A percentile compares a stretch with the other conserved stretches of the same genome.
These are phyloP conservation scores for Hippophae gyantsensis DNA, from an alignment of 306 rosid genomes.

Conservation along the genomic window DNA sequence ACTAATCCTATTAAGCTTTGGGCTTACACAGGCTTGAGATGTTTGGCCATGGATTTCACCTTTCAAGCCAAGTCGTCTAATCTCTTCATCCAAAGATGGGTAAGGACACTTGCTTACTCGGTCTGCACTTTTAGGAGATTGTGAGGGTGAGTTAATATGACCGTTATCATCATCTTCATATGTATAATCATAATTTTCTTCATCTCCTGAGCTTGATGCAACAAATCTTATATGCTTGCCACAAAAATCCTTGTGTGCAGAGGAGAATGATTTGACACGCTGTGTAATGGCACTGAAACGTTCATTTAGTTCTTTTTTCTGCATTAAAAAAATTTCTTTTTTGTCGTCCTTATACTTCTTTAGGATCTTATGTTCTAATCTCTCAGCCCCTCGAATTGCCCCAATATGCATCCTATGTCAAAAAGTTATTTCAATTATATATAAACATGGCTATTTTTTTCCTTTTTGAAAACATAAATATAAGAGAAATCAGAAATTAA, in stretches of 20 bases:
- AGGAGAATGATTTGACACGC: constrained; percentile 70
- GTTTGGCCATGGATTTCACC: constrained; percentile 22
- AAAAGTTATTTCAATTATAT: neutral
- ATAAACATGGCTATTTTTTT: neutral
- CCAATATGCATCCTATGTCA: constrained; percentile 42
- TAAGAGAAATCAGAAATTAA: neutral
- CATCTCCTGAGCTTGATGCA: constrained; percentile 63
- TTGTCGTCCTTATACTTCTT: constrained; percentile 18
- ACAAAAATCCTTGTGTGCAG: constrained; percentile 33
- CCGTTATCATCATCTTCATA: constrained; percentile 25
- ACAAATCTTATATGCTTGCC: constrained; percentile 67
- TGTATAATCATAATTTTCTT: constrained; percentile 31
- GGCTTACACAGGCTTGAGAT: constrained; percentile 28
- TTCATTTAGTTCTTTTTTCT: constrained; percentile 46
- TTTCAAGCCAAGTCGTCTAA: constrained; percentile 51
- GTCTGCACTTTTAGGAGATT: constrained; percentile 37
- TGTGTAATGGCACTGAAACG: constrained; percentile 59
- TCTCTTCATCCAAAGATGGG: constrained; percentile 78
- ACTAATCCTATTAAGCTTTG: constrained; percentile 18
- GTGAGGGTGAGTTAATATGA: constrained; percentile 27
- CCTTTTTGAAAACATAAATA: neutral
- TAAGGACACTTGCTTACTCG: constrained; percentile 76
- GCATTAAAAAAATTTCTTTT: neutral
- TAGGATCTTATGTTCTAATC: constrained; percentile 27
- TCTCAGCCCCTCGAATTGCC: constrained; percentile 43